Percentiles rank a stretch among this genome's conserved stretches.
Evolutionary conservation across 116 monocot genomes (phyloP).

Genomic region (Zostera marina): DNA sequence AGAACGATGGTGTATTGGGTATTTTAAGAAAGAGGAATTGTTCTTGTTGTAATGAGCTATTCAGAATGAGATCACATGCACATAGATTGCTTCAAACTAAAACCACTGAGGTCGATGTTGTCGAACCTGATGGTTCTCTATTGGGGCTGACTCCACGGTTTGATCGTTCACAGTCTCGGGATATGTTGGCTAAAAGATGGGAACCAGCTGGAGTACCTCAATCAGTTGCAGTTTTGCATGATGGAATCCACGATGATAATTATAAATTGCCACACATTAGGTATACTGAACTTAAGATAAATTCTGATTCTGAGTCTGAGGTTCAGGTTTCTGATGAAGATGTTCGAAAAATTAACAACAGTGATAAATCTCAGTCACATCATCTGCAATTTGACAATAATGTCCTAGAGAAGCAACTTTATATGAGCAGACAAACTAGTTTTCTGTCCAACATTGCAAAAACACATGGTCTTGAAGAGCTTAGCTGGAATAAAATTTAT

Average conservation of each 20-base stretch:
- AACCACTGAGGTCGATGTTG: slow-evolving; percentile 8
- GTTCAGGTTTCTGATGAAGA: slow-evolving; percentile 19
- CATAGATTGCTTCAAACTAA: slow-evolving; percentile 16
- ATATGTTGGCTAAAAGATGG: slow-evolving; percentile 2
- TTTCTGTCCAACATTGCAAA: slow-evolving; percentile 3
- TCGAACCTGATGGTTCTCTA: slow-evolving; percentile 11
- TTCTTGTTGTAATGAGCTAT: slow-evolving; percentile 39
- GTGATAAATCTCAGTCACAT: slow-evolving; percentile 8
- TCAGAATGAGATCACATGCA: slow-evolving; percentile 16
- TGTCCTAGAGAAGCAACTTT: slow-evolving; percentile 8
- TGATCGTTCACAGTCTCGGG: slow-evolving; percentile 2
- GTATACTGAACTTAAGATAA: slow-evolving; percentile 44
- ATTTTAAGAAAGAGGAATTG: slow-evolving; percentile 15
- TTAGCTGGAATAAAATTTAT: slow-evolving; percentile 20
- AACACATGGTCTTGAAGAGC: slow-evolving; percentile 23
- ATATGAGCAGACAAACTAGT: slow-evolving; percentile 4
- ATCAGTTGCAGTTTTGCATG: slow-evolving; percentile 4
- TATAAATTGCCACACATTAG: slow-evolving; percentile 26
- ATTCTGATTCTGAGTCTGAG: slow-evolving; percentile 43
- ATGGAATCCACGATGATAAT: slow-evolving; percentile 10
- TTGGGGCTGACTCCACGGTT: not conserved
- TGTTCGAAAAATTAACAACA: slow-evolving; percentile 6
- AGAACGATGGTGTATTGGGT: slow-evolving; percentile 10
- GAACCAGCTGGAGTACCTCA: slow-evolving; percentile 2
- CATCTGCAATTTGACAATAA: slow-evolving; percentile 3